Evolutionary conservation across 176 grass and related monocot genomes (phyloP).

Genomic region (Typha latifolia): DNA sequence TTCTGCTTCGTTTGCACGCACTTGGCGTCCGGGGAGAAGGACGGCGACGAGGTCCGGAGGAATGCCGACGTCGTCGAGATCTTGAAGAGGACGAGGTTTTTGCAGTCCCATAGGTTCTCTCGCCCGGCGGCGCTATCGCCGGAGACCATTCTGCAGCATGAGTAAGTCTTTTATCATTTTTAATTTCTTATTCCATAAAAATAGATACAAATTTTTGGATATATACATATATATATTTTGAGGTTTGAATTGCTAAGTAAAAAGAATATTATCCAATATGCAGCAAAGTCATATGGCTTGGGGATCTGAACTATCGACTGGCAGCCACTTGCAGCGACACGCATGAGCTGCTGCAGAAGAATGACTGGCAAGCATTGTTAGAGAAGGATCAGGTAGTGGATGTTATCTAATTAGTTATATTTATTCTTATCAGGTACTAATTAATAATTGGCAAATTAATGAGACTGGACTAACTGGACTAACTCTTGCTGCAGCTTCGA

Average conservation of each 20-base stretch:
- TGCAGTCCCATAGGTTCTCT: slow-evolving; percentile 7
- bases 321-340: slow-evolving; percentile 11
- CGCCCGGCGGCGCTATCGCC: slow-evolving; percentile 7
- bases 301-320: slow-evolving; percentile 82
- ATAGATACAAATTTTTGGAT: background rate
- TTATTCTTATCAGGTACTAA: background rate
- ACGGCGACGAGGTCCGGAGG: slow-evolving; percentile 67
- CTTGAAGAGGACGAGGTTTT: slow-evolving; percentile 60
- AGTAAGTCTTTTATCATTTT: slow-evolving; percentile 25
- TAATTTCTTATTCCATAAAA: background rate
- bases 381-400: slow-evolving; percentile 49
- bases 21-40: slow-evolving; percentile 81
- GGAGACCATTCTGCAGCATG: slow-evolving; percentile 79
- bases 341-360: slow-evolving; percentile 34
- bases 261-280: background rate
- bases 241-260: too few relatives aligned
- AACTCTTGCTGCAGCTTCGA: slow-evolving; percentile 30
- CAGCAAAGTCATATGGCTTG: slow-evolving; percentile 87
- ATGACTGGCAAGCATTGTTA: slow-evolving; percentile 54
- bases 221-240: too few relatives aligned
- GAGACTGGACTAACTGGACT: slow-evolving; percentile 2
- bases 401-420: background rate
- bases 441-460: background rate
- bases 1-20: slow-evolving; percentile 95
- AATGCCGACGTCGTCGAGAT: slow-evolving; percentile 76